These are phyloP conservation scores for Telopea speciosissima DNA, from an alignment of 177 flowering plant species.

Conservation along the genomic window DNA sequence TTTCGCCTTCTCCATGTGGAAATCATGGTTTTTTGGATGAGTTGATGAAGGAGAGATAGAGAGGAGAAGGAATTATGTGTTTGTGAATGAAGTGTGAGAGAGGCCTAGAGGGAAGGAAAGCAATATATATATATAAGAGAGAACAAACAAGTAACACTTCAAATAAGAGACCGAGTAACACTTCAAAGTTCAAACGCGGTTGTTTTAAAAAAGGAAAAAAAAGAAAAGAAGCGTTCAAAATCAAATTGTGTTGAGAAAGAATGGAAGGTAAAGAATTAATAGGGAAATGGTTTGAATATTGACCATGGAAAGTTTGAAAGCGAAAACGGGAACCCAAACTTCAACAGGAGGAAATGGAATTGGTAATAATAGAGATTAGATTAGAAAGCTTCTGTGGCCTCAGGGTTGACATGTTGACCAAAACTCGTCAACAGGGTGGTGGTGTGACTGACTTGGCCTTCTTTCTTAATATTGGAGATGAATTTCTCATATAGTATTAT, in stretches of 20 bases:
- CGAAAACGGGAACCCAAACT: no score
- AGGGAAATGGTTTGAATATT: background rate
- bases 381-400: no score
- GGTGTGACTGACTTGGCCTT: no score
- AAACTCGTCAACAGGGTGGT: no score
- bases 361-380: no score
- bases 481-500: no score
- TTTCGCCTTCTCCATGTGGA: background rate
- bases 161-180: background rate
- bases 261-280: background rate
- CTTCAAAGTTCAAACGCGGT: background rate
- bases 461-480: no score
- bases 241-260: background rate
- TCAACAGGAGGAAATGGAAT: no score
- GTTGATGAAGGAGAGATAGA: background rate
- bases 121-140: background rate
- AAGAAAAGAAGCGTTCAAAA: background rate
- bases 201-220: no score
- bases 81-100: background rate
- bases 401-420: no score
- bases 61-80: background rate
- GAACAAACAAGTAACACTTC: no score
- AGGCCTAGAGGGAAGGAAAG: no score
- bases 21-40: background rate
- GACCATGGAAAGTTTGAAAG: conserved; percentile 1